Evolutionary conservation across 306 rosid species (phyloP).

Genomic region (Sicyos edulis): DNA sequence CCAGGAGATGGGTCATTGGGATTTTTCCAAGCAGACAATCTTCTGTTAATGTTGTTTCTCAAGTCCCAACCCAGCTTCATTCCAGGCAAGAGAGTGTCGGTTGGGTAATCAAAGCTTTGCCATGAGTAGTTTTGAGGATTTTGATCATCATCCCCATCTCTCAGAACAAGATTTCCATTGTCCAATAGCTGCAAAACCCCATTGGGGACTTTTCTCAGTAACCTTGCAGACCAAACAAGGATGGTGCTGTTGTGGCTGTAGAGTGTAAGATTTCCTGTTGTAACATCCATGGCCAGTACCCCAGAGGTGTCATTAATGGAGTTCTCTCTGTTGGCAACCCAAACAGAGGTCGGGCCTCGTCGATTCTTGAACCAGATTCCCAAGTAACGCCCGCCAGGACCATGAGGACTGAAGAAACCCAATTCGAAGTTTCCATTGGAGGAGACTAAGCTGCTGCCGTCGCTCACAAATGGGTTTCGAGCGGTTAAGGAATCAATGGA

Average conservation of each 20-base stretch:
- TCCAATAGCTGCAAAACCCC: constrained; percentile 34
- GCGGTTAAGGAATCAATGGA: constrained; percentile 24
- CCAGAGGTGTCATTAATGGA: constrained; percentile 32
- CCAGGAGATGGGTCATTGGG: constrained; percentile 46
- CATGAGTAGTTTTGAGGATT: constrained; percentile 26
- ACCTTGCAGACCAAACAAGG: constrained; percentile 35
- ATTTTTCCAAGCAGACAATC: constrained; percentile 40
- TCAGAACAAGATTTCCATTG: constrained; percentile 46
- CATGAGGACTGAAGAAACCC: constrained; percentile 39
- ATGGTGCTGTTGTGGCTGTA: constrained; percentile 3
- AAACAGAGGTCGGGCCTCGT: constrained; percentile 24
- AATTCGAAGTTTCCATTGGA: constrained; percentile 30
- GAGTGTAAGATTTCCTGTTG: constrained; percentile 29
- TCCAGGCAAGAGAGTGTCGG: constrained; percentile 35
- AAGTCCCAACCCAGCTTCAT: constrained; percentile 49
- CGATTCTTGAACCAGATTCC: constrained; percentile 39
- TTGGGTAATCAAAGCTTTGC: constrained; percentile 43
- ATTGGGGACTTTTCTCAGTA: constrained; percentile 20
- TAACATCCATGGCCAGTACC: constrained; percentile 24
- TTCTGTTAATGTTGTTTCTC: constrained; percentile 28
- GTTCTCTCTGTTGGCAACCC: constrained; percentile 33
- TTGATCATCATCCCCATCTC: constrained; percentile 7
- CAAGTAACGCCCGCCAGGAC: constrained; percentile 29
- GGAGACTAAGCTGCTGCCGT: neutral
- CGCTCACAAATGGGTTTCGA: constrained; percentile 22